phyloP scores from a whole-genome alignment of 768 basidiomycete species.

The Astraeus odoratus region DNA sequence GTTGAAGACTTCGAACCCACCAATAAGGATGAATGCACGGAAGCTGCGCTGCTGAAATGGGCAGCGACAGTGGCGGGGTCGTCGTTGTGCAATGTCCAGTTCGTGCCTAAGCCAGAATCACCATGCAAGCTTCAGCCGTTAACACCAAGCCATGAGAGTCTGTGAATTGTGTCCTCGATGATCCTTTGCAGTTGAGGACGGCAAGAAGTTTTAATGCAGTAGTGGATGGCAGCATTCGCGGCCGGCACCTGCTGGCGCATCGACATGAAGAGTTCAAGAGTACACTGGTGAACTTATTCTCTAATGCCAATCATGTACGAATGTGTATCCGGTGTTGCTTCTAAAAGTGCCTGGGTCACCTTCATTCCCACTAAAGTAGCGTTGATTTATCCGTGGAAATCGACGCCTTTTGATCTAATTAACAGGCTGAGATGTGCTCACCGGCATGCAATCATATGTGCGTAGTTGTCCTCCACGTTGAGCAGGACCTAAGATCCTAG shows the following conservation, averaged over 20 bases:
- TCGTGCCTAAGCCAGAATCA: slow-evolving; percentile 96
- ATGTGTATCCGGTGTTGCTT: slow-evolving; percentile 81
- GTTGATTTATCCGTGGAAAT: slow-evolving; percentile 37
- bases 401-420: not conserved
- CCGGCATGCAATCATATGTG: slow-evolving; percentile 88
- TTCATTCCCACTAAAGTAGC: slow-evolving; percentile 95
- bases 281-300: slow-evolving; percentile 91
- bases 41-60: slow-evolving; percentile 84
- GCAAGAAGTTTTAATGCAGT: slow-evolving; percentile 84
- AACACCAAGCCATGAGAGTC: slow-evolving; percentile 92
- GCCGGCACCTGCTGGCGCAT: slow-evolving; percentile 98
- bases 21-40: slow-evolving; percentile 81
- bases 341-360: slow-evolving; percentile 82
- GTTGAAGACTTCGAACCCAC: slow-evolving; percentile 93
- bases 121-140: slow-evolving; percentile 96
- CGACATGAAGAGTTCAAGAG: slow-evolving; percentile 86
- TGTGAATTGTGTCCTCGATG: slow-evolving; percentile 79
- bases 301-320: slow-evolving; percentile 96
- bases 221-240: slow-evolving; percentile 88
- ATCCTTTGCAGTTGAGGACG: slow-evolving; percentile 91
- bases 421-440: slow-evolving; percentile 28
- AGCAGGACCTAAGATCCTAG: slow-evolving; percentile 94
- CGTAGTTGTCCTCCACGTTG: slow-evolving; percentile 94
- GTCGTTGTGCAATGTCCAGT: slow-evolving; percentile 77
- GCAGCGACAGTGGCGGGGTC: slow-evolving; percentile 87